phyloP scores from a whole-genome alignment of 306 rosid genomes.

The Comarum palustre region DNA sequence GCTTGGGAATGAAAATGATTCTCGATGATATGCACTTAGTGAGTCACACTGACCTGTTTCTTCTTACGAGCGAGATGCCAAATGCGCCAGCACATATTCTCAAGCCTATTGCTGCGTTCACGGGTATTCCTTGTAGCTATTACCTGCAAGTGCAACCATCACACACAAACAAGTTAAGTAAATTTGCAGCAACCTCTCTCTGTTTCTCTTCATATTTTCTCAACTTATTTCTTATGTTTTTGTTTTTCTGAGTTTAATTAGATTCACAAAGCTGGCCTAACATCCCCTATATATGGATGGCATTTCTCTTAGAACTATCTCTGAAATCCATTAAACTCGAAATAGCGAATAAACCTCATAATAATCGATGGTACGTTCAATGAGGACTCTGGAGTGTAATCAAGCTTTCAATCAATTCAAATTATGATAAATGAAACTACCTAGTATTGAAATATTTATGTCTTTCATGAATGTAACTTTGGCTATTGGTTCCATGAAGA shows the following conservation, averaged over 20 bases:
- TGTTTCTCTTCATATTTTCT: neutral
- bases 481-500: neutral
- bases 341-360: neutral
- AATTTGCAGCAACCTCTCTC: neutral
- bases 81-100: constrained; percentile 87
- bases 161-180: neutral
- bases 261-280: neutral
- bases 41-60: constrained; percentile 46
- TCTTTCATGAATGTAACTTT: neutral
- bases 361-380: neutral
- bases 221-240: neutral
- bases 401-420: neutral
- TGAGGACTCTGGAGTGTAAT: no score
- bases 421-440: neutral
- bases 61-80: constrained; percentile 80
- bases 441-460: neutral
- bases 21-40: neutral
- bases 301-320: neutral
- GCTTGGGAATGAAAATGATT: neutral
- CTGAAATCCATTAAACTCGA: neutral
- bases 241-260: neutral
- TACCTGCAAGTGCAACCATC: constrained; percentile 33
- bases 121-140: constrained; percentile 61
- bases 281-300: neutral
- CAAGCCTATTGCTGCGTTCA: constrained; percentile 61